Conservation (phyloP, 1,284 basidiomycete species). For the Apiotrichum laibachii region DNA sequence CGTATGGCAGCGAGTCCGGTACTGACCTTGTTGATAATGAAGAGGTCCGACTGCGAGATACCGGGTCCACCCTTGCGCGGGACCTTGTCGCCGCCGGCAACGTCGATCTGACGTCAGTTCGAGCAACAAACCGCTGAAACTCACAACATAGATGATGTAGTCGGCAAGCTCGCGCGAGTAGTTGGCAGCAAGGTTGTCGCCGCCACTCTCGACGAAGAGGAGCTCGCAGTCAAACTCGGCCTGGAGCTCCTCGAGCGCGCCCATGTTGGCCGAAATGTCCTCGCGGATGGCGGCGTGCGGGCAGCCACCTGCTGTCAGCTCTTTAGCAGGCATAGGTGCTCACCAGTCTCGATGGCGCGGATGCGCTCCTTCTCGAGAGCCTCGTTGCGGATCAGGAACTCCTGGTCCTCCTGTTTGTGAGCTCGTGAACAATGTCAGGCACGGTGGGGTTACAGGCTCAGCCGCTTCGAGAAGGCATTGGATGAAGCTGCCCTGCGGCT, state of each 20-base stretch:
- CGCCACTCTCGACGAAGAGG: conserved; percentile 90
- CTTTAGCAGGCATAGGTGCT: too few relatives aligned
- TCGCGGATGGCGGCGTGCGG: conserved; percentile 95
- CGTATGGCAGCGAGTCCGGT: too few relatives aligned
- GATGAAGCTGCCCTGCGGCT: too few relatives aligned
- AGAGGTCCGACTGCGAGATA: conserved; percentile 83
- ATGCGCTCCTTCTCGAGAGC: conserved; percentile 83
- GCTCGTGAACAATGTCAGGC: background rate
- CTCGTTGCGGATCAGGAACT: conserved; percentile 89
- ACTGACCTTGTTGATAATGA: conserved; percentile 89
- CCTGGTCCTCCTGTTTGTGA: conserved; percentile 72
- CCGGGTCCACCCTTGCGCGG: conserved; percentile 97
- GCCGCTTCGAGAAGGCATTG: too few relatives aligned
- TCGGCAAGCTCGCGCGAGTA: conserved; percentile 95
- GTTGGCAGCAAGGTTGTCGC: conserved; percentile 94
- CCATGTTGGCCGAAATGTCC: conserved; percentile 95
- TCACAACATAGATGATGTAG: conserved; percentile 92
- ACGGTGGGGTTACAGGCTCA: background rate
- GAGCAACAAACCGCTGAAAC: conserved; percentile 29
- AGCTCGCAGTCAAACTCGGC: conserved; percentile 80
- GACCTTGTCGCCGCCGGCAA: conserved; percentile 92
- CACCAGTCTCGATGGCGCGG: conserved; percentile 85
- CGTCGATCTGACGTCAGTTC: conserved; percentile 53
- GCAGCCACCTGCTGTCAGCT: conserved; percentile 64
- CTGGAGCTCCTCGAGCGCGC: conserved; percentile 91